Evolutionary conservation across 2,329 filamentous ascomycete genomes (phyloP), one percentile per base, ranked within the genome.

Genomic region (Monilinia polystroma): DNA sequence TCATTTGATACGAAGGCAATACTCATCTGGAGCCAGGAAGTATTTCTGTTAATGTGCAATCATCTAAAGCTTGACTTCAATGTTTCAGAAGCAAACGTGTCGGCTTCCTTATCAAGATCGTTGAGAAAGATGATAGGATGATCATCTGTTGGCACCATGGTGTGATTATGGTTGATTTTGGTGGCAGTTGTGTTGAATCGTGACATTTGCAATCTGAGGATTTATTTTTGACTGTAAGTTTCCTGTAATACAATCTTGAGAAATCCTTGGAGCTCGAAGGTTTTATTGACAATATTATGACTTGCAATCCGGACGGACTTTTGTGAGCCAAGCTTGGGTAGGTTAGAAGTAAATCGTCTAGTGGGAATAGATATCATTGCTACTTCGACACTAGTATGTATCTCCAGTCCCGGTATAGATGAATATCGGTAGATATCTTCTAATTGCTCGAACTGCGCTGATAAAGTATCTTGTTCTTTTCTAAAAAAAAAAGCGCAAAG

Each of bases 41-140:
- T n/a, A 2, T 55, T 38, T 35, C 29, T n/a, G 51, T 11, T 4
- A 38, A 55, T 20, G 70, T 43, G 26, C 74, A 76, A 4, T 70
- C 74, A 68, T 79, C 81, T 54, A 14, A 54, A 55, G 10, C 29
- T 55, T 38, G 29, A 20, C 29, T 55, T 20, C 29, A 35, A 35
- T 10, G 32, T 35, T 54, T 29, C 7, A 35, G 29, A 54, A 20
- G 52, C 16, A 54, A 35, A 35, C 8, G 20, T 29, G 18, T 55
- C 53, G 2, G 16, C 18, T 55, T 55, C 10, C 6, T 6, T 38
- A 68, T 80, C 79, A 54, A 79, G 75, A 11, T 80, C 81, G 60
- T 84, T 81, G 20, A 83, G 78, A 53, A 82, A 76, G 45, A 84
- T 80, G 51, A 82, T 69, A 0, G 80, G 83, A 53, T 53, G 51